phyloP scores from a whole-genome alignment of 2,329 filamentous ascomycete genomes.

The Nectriaceae sp. region DNA sequence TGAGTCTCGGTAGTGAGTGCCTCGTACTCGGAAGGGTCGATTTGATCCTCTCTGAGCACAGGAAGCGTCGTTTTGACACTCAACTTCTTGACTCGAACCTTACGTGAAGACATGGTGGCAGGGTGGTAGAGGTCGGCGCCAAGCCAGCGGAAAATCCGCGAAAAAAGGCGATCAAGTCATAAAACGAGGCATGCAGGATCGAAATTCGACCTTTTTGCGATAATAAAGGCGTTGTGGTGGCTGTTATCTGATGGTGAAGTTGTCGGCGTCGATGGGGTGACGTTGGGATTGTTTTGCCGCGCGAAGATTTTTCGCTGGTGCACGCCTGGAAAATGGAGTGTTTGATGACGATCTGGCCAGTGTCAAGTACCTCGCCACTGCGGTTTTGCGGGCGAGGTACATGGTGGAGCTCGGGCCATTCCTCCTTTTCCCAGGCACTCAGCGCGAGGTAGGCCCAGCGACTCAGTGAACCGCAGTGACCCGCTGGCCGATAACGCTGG shows the following conservation, averaged over 20 bases:
- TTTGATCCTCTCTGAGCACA: constrained; percentile 86
- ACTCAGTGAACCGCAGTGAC: neutral
- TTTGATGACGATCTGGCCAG: constrained; percentile 28
- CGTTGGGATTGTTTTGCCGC: constrained; percentile 58
- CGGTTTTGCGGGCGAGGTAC: constrained; percentile 29
- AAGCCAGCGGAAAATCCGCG: constrained; percentile 58
- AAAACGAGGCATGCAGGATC: constrained; percentile 58
- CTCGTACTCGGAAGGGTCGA: constrained; percentile 85
- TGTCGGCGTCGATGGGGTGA: constrained; percentile 53
- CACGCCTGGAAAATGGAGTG: constrained; percentile 27
- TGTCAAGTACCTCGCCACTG: constrained; percentile 28
- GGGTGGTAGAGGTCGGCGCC: constrained; percentile 39
- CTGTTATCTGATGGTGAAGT: constrained; percentile 56
- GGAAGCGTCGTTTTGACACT: constrained; percentile 86
- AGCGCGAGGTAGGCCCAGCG: neutral
- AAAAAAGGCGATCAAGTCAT: constrained; percentile 66
- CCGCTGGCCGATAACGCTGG: neutral
- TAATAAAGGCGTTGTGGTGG: constrained; percentile 53
- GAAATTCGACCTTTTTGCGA: constrained; percentile 51
- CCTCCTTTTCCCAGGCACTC: constrained; percentile 28
- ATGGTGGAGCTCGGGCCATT: constrained; percentile 30
- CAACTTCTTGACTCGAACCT: constrained; percentile 86
- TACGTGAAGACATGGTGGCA: constrained; percentile 63
- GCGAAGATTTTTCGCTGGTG: constrained; percentile 55
- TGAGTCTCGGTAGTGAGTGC: constrained; percentile 77